Percentiles rank a stretch among this genome's conserved stretches.
Evolutionary conservation across 208 protist genomes (phyloP).

Genomic region (Trypanosomatidae sp.): DNA sequence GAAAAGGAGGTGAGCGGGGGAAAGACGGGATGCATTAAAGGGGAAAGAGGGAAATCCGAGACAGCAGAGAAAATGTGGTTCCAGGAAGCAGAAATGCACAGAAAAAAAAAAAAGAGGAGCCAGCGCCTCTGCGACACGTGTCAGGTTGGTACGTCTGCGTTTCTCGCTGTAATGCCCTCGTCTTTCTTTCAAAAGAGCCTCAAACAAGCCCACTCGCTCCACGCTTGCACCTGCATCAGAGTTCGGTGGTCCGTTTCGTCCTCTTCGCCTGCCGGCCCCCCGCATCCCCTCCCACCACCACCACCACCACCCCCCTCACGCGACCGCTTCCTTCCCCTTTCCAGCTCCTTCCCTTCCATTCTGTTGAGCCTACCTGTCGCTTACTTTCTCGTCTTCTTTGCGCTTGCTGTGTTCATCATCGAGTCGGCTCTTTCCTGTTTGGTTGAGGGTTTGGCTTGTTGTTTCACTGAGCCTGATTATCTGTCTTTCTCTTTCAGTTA

Average conservation of each 20-base stretch:
- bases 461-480: not conserved
- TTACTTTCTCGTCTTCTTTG: not conserved
- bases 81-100: too few species aligned
- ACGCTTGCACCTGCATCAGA: not conserved
- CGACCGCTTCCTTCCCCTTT: not conserved
- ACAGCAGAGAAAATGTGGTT: too few species aligned
- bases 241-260: too few species aligned
- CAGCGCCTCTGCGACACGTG: not conserved
- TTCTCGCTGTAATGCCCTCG: not conserved
- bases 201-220: not conserved
- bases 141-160: not conserved
- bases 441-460: not conserved
- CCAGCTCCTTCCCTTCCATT: not conserved
- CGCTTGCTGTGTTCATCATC: not conserved
- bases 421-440: not conserved
- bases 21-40: too few species aligned
- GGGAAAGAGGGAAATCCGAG: not conserved
- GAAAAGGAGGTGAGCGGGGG: too few species aligned
- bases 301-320: not conserved
- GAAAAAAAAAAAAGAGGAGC: too few species aligned
- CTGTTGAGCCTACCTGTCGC: not conserved
- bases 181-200: not conserved
- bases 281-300: not conserved
- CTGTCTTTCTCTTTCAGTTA: not conserved
- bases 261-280: not conserved